A percentile compares a stretch with the other conserved stretches of the same genome.
phyloP scores from a whole-genome alignment of 805 yeast species.

The Scheffersomyces coipomensis region DNA sequence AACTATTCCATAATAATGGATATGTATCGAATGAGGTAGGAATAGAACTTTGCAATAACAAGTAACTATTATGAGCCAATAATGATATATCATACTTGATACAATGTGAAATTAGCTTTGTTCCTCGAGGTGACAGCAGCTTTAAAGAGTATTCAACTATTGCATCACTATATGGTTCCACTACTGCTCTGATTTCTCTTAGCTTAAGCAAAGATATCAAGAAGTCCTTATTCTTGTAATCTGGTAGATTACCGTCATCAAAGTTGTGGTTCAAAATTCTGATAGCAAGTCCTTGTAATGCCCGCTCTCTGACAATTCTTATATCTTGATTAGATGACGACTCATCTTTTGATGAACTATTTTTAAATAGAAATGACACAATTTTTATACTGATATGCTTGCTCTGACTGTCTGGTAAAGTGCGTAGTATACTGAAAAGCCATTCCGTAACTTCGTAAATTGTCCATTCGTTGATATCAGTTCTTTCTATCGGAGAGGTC shows the following conservation, averaged over 20 bases:
- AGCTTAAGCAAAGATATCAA: constrained; percentile 37
- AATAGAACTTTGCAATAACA: constrained; percentile 13
- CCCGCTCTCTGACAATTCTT: constrained; percentile 1
- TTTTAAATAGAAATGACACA: constrained; percentile 20
- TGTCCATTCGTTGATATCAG: constrained; percentile 1
- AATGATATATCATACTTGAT: constrained; percentile 47
- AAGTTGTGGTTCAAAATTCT: not conserved
- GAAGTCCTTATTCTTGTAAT: constrained; percentile 19
- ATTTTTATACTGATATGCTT: constrained; percentile 54
- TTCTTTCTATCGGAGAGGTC: constrained; percentile 3
- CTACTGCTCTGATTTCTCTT: constrained; percentile 48
- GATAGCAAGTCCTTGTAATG: constrained; percentile 4
- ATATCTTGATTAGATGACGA: not conserved
- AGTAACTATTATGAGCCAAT: constrained; percentile 23
- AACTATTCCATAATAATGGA: constrained; percentile 28
- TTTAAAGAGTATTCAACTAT: constrained; percentile 15
- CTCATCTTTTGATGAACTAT: not conserved
- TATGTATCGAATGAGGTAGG: constrained; percentile 33
- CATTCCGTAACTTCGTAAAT: constrained; percentile 52
- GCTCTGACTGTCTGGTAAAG: constrained; percentile 48
- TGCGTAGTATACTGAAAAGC: constrained; percentile 42
- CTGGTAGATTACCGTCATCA: constrained; percentile 1
- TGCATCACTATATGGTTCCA: constrained; percentile 42
- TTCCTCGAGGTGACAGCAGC: constrained; percentile 18
- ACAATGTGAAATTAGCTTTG: constrained; percentile 37